These are phyloP conservation scores for Populus hybrid DNA, from an alignment of 441 rosid species.

Conservation along the genomic window DNA sequence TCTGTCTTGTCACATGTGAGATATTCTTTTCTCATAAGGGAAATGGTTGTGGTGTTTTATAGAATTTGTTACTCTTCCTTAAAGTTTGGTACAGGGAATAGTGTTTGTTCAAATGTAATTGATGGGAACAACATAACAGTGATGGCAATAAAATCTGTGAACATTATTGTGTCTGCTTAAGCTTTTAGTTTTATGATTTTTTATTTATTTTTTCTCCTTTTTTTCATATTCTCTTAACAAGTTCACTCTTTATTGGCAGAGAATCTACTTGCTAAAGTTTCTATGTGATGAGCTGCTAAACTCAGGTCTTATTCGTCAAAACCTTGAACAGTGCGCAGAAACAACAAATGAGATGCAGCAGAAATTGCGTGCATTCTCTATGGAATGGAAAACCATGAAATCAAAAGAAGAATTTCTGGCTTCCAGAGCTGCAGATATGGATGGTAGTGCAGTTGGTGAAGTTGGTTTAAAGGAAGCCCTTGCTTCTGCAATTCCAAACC, in stretches of 20 bases:
- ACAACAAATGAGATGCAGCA: constrained; percentile 75
- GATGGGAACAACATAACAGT: neutral
- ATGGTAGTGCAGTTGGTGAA: constrained; percentile 44
- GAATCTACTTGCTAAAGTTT: constrained; percentile 73
- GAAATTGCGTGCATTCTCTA: constrained; percentile 64
- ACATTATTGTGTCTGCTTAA: neutral
- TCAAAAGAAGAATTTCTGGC: constrained; percentile 65
- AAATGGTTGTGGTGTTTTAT: neutral
- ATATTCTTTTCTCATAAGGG: neutral
- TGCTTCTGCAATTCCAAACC: constrained; percentile 20
- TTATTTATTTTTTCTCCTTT: constrained; percentile 6
- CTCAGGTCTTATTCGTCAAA: constrained; percentile 78
- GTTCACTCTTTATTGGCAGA: constrained; percentile 49
- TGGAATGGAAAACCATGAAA: constrained; percentile 70
- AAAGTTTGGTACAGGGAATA: neutral
- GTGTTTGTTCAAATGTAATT: neutral
- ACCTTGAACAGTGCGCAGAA: constrained; percentile 92
- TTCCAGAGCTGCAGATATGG: constrained; percentile 58
- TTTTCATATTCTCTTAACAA: constrained; percentile 9
- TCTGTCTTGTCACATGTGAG: neutral
- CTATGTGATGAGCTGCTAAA: constrained; percentile 91
- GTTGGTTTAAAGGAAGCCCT: constrained; percentile 33
- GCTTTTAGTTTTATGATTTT: neutral
- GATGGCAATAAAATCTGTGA: neutral
- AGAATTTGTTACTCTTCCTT: neutral